Percentiles rank a stretch among this genome's conserved stretches.
Conservation (phyloP, 352 stramenopile species). For the Globisporangium cederbergense region DNA sequence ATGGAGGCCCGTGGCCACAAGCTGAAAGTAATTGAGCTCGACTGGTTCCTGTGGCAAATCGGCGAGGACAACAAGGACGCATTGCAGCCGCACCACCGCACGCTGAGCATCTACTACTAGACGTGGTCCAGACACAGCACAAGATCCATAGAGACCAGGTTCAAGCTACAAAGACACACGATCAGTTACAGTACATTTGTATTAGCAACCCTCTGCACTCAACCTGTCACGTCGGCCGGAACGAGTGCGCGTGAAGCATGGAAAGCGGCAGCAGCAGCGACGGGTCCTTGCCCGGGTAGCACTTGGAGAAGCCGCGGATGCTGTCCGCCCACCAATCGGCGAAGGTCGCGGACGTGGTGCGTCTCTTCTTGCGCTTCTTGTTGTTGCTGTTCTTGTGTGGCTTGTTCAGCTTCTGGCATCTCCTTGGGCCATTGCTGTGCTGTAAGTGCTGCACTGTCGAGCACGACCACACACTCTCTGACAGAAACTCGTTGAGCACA, state of each 20-base stretch:
- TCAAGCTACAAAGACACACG: neutral
- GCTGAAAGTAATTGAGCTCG: conserved; percentile 77
- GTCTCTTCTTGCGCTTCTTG: neutral
- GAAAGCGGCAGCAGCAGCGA: neutral
- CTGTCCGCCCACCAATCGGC: neutral
- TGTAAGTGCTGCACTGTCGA: conserved; percentile 1
- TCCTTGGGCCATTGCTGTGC: neutral
- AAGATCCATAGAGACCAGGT: neutral
- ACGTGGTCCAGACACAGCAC: too few species aligned
- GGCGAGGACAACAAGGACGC: conserved; percentile 75
- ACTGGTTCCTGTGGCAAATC: conserved; percentile 88
- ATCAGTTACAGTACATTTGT: neutral
- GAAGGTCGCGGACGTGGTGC: neutral
- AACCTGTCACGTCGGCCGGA: neutral
- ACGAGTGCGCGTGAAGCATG: conserved; percentile 3
- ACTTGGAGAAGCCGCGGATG: neutral
- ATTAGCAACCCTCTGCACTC: neutral
- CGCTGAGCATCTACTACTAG: conserved; percentile 85
- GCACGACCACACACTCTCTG: neutral
- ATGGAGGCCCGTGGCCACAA: conserved; percentile 30
- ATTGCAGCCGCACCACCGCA: conserved; percentile 80
- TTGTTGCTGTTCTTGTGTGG: neutral
- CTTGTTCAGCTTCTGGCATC: conserved; percentile 8
- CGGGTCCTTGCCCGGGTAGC: neutral
- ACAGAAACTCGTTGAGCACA: conserved; percentile 10